phyloP scores from a whole-genome alignment of 1,139 yeast genomes.

The Zygosaccharomyces sapae region DNA sequence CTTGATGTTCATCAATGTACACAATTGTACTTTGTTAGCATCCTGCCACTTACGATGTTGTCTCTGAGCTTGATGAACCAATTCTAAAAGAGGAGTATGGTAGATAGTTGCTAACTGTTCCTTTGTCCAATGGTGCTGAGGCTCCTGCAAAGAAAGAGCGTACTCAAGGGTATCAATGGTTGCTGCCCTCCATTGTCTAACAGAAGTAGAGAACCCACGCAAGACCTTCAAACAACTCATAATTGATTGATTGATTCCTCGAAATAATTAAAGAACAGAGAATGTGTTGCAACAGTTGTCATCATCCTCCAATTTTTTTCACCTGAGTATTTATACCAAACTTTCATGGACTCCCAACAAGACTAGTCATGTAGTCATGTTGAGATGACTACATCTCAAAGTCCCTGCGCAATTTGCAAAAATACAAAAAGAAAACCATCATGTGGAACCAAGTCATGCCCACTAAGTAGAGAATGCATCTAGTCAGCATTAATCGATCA shows the following conservation, averaged over 20 bases:
- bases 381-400: slow-evolving; percentile 2
- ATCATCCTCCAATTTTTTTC: not conserved
- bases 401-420: slow-evolving; percentile 4
- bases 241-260: not conserved
- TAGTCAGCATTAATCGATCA: not conserved
- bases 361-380: slow-evolving; percentile 3
- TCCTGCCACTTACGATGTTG: slow-evolving; percentile 67
- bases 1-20: slow-evolving; percentile 70
- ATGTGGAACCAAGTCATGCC: slow-evolving; percentile 5
- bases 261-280: not conserved
- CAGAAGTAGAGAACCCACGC: not conserved
- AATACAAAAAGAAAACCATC: slow-evolving; percentile 5
- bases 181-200: not conserved
- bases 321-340: not conserved
- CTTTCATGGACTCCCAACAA: not conserved
- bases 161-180: slow-evolving; percentile 14
- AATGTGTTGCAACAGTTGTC: not conserved
- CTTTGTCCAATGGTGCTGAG: slow-evolving; percentile 56
- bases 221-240: not conserved
- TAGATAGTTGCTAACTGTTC: slow-evolving; percentile 57
- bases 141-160: slow-evolving; percentile 36
- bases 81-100: slow-evolving; percentile 61
- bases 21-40: slow-evolving; percentile 66
- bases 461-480: slow-evolving; percentile 1
- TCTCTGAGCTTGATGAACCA: slow-evolving; percentile 56